These are phyloP conservation scores for Xylaria nigripes DNA, from an alignment of 495 filamentous ascomycete genomes.

Conservation along the genomic window DNA sequence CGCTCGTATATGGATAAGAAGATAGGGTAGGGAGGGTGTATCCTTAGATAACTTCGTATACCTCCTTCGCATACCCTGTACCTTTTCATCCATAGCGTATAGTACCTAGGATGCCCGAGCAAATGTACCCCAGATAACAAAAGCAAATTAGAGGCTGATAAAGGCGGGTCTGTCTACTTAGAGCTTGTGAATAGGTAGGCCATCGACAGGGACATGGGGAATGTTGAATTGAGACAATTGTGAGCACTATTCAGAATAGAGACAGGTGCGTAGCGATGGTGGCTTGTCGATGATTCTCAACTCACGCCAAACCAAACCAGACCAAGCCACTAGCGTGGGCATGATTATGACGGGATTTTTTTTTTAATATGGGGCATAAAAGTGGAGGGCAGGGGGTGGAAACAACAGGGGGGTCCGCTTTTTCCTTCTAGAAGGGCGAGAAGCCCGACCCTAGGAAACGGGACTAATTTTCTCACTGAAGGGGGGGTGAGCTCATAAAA, in stretches of 20 bases:
- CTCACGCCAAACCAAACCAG: no score
- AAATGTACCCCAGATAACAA: not conserved
- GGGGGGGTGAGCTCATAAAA: not conserved
- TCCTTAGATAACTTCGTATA: no score
- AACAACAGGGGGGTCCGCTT: not conserved
- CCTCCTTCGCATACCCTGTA: no score
- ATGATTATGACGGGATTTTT: not conserved
- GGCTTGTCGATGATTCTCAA: no score
- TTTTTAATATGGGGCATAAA: not conserved
- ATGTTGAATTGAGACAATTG: no score
- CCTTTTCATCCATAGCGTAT: no score
- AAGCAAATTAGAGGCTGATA: constrained; percentile 8
- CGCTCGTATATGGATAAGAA: not conserved
- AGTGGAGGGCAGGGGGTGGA: not conserved
- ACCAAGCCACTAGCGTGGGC: no score
- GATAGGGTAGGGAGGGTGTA: no score
- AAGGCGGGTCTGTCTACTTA: not conserved
- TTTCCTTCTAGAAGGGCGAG: constrained; percentile 15
- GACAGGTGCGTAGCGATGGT: no score
- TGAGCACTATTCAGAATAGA: no score
- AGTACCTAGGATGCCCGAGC: no score
- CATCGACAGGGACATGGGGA: constrained; percentile 3
- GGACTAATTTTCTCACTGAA: constrained; percentile 4
- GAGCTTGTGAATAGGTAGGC: not conserved
- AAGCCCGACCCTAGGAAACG: not conserved